These are phyloP conservation scores for Penicillium chermesinum DNA, from an alignment of 495 filamentous ascomycete genomes.

Conservation along the genomic window DNA sequence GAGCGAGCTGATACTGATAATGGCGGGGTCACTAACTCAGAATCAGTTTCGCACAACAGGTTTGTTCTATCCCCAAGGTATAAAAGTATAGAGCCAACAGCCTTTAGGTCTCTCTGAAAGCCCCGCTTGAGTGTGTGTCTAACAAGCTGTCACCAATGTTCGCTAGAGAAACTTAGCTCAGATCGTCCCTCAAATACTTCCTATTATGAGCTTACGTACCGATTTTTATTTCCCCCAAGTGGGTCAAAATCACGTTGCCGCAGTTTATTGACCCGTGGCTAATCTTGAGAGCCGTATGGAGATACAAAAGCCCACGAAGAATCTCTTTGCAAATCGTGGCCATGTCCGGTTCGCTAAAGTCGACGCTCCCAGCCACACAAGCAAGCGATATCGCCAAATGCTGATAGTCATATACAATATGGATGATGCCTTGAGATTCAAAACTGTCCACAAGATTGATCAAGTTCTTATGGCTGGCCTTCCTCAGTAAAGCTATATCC, in stretches of 20 bases:
- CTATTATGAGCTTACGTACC: constrained; percentile 1
- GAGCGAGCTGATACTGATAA: background rate
- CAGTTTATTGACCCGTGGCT: constrained; percentile 5
- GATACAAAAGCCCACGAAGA: constrained; percentile 8
- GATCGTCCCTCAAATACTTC: constrained; percentile 1
- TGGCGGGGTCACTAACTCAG: background rate
- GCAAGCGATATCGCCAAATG: constrained; percentile 9
- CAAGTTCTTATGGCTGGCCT: constrained; percentile 1
- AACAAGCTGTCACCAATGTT: constrained; percentile 13
- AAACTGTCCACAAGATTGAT: constrained; percentile 4
- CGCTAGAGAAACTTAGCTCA: constrained; percentile 7
- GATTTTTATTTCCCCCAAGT: constrained; percentile 7
- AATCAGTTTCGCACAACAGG: background rate
- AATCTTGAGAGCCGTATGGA: constrained; percentile 3
- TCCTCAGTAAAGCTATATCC: background rate
- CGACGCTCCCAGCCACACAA: constrained; percentile 1
- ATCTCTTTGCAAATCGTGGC: constrained; percentile 10
- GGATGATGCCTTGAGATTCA: background rate
- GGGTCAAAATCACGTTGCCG: constrained; percentile 7
- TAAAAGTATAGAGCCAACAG: background rate
- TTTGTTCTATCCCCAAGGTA: background rate
- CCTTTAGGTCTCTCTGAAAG: constrained; percentile 2
- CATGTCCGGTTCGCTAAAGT: constrained; percentile 13
- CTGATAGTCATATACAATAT: constrained; percentile 13
- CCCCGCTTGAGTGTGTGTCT: background rate